Evolutionary conservation across 2,329 filamentous ascomycete species (phyloP).

Genomic region (Botryosphaeria agaves): DNA sequence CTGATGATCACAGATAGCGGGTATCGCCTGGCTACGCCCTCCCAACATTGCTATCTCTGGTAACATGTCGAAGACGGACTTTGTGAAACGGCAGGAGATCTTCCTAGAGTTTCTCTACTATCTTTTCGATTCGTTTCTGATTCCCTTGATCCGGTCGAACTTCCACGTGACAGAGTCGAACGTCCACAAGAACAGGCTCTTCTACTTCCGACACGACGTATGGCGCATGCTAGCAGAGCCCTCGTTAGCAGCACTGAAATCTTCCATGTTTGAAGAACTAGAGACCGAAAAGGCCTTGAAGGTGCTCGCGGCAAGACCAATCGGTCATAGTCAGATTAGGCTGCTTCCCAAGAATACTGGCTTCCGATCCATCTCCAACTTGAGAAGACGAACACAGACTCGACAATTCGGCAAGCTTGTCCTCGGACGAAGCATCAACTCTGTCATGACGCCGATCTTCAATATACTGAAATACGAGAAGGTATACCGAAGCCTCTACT

Average conservation of each 20-base stretch:
- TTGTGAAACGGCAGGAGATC: slow-evolving; percentile 58
- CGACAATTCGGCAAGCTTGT: slow-evolving; percentile 33
- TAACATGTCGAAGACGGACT: slow-evolving; percentile 55
- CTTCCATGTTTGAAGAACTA: slow-evolving; percentile 64
- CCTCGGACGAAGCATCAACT: slow-evolving; percentile 51
- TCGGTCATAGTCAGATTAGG: slow-evolving; percentile 66
- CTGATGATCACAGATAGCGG: slow-evolving; percentile 5
- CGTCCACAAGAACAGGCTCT: slow-evolving; percentile 59
- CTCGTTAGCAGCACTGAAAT: slow-evolving; percentile 48
- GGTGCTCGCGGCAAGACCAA: slow-evolving; percentile 40
- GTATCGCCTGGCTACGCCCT: slow-evolving; percentile 48
- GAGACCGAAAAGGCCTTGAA: slow-evolving; percentile 36
- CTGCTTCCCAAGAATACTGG: slow-evolving; percentile 65
- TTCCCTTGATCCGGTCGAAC: slow-evolving; percentile 70
- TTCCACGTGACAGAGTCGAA: slow-evolving; percentile 94
- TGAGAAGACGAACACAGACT: slow-evolving; percentile 46
- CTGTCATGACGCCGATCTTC: slow-evolving; percentile 54
- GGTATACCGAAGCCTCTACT: slow-evolving; percentile 21
- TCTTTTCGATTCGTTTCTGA: slow-evolving; percentile 76
- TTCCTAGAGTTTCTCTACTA: slow-evolving; percentile 82
- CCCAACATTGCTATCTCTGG: slow-evolving; percentile 22
- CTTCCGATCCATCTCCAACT: slow-evolving; percentile 74
- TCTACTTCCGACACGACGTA: slow-evolving; percentile 88
- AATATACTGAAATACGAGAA: slow-evolving; percentile 66
- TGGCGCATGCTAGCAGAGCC: slow-evolving; percentile 68